Evolutionary conservation across 768 basidiomycete species (phyloP), one percentile per base, ranked within the genome.

Genomic region (Tricholoma sp.): DNA sequence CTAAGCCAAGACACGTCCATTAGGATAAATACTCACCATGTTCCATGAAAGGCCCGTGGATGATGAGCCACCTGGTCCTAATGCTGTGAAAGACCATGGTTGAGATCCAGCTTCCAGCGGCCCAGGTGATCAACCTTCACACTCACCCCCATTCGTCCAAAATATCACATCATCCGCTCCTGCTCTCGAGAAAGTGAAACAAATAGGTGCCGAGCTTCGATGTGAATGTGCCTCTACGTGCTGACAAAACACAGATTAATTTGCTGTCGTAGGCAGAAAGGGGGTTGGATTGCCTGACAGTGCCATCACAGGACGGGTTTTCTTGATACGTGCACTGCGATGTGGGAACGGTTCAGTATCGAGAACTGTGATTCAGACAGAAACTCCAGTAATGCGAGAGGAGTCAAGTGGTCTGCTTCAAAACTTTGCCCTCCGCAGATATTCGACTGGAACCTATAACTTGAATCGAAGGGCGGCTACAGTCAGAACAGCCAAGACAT

Each of bases 1-100:
- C 12, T n/a, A n/a, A n/a, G n/a, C n/a, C 14, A 18, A 41, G n/a
- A 16, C 1, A n/a, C n/a, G n/a, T n/a, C n/a, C 10, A 32, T 45
- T 21, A 41, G 29, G n/a, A n/a, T n/a, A 78, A 82, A n/a, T 16
- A 0, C 19, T 76, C 79, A 64, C 88, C 88, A 57, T 79, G 73
- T 67, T 89, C 88, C 86, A 88, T 87, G 61, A 89, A 84, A 10
- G 89, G 70, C 86, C 88, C 0, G 85, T 64, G 24, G 84, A 75
- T 2, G 73, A 70, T 2, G 47, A 27, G 12, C 45, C 11, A 12
- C 45, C 45, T 22, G 45, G 45, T 8, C 47, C 47, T 49, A 7
- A 27, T 2, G 29, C n/a, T 5, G 16, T 2, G 27, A 16, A 27
- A n/a, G 11, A n/a, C n/a, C n/a, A n/a, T n/a, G n/a, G 45, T 12